Conservation (phyloP, 371 early-diverging fungal genomes). For the Lichtheimia ornata region DNA sequence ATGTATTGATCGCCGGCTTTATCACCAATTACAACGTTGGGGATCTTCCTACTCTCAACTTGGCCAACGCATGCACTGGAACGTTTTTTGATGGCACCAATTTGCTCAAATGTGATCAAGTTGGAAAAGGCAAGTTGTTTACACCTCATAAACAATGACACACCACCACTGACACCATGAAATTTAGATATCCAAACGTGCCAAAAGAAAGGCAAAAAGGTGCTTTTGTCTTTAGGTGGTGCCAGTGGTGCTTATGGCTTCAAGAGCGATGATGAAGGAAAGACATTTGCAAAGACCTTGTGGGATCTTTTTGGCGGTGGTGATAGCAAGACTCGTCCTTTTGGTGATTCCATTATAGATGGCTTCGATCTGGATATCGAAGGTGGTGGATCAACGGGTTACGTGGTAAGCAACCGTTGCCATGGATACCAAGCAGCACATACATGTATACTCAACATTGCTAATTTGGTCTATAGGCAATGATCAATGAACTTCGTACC, state of each 20-base stretch:
- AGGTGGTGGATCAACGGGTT: constrained; percentile 57
- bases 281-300: constrained; percentile 55
- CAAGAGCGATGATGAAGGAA: constrained; percentile 41
- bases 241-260: constrained; percentile 61
- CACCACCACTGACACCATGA: neutral
- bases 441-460: neutral
- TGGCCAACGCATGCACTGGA: constrained; percentile 23
- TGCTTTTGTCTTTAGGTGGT: constrained; percentile 63
- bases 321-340: constrained; percentile 52
- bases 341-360: constrained; percentile 65
- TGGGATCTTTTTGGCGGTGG: constrained; percentile 69
- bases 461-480: constrained; percentile 4
- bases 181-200: constrained; percentile 54
- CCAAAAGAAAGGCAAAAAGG: constrained; percentile 50
- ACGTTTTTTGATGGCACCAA: constrained; percentile 21
- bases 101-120: constrained; percentile 53
- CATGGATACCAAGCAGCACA: neutral
- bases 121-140: constrained; percentile 31
- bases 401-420: constrained; percentile 32
- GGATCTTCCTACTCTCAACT: constrained; percentile 17
- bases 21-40: constrained; percentile 21
- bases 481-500: constrained; percentile 17
- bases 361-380: constrained; percentile 78
- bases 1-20: constrained; percentile 24
- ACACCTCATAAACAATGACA: constrained; percentile 5